Percentiles rank a stretch among this genome's conserved stretches.
Conservation (phyloP, 2,329 filamentous ascomycete species). For the Pseudogymnoascus sp. region DNA sequence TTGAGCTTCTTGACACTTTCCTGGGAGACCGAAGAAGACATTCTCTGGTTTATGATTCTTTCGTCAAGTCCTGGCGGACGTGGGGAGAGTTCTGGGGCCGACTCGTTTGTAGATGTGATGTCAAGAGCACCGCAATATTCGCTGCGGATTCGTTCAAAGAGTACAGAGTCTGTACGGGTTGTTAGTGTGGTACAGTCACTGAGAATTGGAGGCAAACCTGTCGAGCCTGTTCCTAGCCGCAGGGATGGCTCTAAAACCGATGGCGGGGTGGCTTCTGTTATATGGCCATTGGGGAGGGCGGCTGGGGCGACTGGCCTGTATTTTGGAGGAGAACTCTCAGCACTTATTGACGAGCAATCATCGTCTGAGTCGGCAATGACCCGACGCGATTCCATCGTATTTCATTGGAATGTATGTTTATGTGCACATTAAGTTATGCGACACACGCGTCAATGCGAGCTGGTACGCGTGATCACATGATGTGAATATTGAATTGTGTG, state of each 20-base stretch:
- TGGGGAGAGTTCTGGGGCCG: not conserved
- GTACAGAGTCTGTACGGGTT: slow-evolving; percentile 6
- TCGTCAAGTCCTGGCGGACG: slow-evolving; percentile 1
- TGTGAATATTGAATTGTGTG: not conserved
- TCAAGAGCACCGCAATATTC: not conserved
- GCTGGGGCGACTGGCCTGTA: not conserved
- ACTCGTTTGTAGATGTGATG: not conserved
- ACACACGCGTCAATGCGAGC: not conserved
- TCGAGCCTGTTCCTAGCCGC: slow-evolving; percentile 8
- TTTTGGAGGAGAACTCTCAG: not conserved
- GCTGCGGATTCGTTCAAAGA: slow-evolving; percentile 10
- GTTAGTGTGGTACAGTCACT: not conserved
- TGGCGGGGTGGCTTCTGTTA: not conserved
- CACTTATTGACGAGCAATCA: slow-evolving; percentile 13
- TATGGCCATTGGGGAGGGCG: not conserved
- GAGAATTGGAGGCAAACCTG: not conserved
- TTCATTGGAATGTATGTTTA: not conserved
- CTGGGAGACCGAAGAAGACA: slow-evolving; percentile 6
- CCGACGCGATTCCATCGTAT: slow-evolving; percentile 22
- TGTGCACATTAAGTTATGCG: not conserved
- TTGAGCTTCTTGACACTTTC: not conserved
- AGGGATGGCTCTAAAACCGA: not conserved
- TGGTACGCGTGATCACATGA: not conserved
- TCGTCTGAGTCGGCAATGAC: slow-evolving; percentile 31
- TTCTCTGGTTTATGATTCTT: slow-evolving; percentile 7